Evolutionary conservation across 805 yeast genomes (phyloP), one percentile per base, ranked within the genome.

Genomic region (Cyberlindnera petersonii): DNA sequence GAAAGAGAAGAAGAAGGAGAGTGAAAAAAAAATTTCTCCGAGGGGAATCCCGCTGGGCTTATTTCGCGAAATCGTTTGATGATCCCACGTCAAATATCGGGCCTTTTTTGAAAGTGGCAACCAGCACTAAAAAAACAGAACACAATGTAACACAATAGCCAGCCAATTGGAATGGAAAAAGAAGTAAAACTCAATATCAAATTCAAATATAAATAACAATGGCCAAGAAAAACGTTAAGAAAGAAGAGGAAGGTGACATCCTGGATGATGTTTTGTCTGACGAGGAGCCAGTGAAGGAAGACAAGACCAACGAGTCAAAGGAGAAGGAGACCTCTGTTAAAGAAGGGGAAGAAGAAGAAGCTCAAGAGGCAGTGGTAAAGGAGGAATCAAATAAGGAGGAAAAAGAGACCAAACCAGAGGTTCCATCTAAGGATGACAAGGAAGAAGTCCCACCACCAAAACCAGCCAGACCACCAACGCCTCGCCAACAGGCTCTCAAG

Each of bases 401-500:
- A 10, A 34, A 34, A 23, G 45, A 33, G 26, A 47, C 23, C 7
- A 33, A 34, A 35, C 35, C 44, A 21, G 39, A 26, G 13, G 47
- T 31, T 15, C 42, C 41, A 19, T 14, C 22, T 16, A 41, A 43
- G 20, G 39, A 43, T 26, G 49, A 36, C 14, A 32, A 34, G 31
- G 43, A 39, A 2, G 37, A 44, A 8, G 49, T 33, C 14, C 69
- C 74, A 21, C 79, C 79, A 11, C 65, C 74, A 17, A 62, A 56
- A 44, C 82, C 82, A 13, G 56, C 65, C 20, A 71, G 91, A 49
- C 93, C 93, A 7, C 60, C 71, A 21, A 73, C 84, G 5, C 83
- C 86, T 17, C 65, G 69, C 27, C 64, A 74, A 21, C 67, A 69
- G 49, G 71, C 80, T 24, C 64, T 71, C 44, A 66, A 72, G 35